Conservation (phyloP, 2,329 filamentous ascomycete species). For the Cordyceps cicadae region DNA sequence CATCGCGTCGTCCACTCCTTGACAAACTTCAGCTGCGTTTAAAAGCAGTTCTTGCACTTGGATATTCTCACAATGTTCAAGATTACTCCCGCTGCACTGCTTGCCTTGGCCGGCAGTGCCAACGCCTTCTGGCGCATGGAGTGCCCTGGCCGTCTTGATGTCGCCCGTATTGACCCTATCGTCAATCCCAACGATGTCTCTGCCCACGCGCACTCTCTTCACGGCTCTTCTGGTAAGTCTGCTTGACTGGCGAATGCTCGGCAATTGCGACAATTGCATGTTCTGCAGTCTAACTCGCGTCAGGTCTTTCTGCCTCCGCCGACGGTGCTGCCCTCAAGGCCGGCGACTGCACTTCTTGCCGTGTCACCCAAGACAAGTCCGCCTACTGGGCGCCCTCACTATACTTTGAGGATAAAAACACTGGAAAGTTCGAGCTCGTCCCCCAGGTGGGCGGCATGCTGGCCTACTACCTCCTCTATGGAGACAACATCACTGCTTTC, state of each 20-base stretch:
- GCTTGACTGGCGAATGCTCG: not conserved
- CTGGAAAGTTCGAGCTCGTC: slow-evolving; percentile 61
- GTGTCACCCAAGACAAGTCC: slow-evolving; percentile 73
- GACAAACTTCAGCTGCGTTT: slow-evolving; percentile 7
- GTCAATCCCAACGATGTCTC: slow-evolving; percentile 52
- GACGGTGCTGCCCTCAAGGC: slow-evolving; percentile 47
- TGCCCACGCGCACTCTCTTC: slow-evolving; percentile 64
- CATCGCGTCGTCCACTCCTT: slow-evolving; percentile 29
- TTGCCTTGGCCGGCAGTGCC: slow-evolving; percentile 30
- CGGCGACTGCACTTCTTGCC: slow-evolving; percentile 71
- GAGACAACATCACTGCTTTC: slow-evolving; percentile 61
- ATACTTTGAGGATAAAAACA: slow-evolving; percentile 62
- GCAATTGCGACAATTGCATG: too few species aligned
- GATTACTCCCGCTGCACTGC: slow-evolving; percentile 23
- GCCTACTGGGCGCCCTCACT: slow-evolving; percentile 76
- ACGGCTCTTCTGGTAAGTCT: slow-evolving; percentile 68
- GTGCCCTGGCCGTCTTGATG: slow-evolving; percentile 61
- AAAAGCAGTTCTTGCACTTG: slow-evolving; percentile 17
- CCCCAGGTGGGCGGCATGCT: slow-evolving; percentile 74
- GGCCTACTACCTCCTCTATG: slow-evolving; percentile 79
- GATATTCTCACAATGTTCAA: slow-evolving; percentile 27
- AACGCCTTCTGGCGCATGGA: slow-evolving; percentile 85
- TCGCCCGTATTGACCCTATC: slow-evolving; percentile 71
- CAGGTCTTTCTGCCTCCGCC: slow-evolving; percentile 58
- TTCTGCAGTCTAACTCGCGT: not conserved